Evolutionary conservation across 1,284 basidiomycete genomes (phyloP).

Genomic region (Apiotrichum montevideense): DNA sequence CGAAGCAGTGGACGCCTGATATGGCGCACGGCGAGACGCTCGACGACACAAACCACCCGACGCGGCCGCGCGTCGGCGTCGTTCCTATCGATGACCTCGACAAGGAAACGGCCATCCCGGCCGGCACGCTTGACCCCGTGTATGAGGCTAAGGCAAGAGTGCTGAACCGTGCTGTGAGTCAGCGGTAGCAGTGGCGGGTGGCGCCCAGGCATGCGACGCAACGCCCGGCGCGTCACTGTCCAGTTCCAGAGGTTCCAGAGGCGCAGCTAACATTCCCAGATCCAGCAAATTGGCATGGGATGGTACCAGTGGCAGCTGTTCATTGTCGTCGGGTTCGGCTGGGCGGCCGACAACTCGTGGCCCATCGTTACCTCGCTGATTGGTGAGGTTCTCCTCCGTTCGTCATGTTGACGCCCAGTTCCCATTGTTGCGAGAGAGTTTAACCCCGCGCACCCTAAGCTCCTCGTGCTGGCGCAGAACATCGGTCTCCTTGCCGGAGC

Average conservation of each 20-base stretch:
- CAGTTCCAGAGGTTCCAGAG: too few species aligned
- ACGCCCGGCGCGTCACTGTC: too few species aligned
- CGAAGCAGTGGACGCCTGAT: background rate
- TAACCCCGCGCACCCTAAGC: constrained; percentile 14
- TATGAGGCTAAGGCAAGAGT: constrained; percentile 39
- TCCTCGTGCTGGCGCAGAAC: constrained; percentile 32
- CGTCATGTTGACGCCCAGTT: constrained; percentile 21
- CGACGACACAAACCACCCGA: background rate
- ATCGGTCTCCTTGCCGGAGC: constrained; percentile 35
- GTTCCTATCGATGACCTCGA: constrained; percentile 1
- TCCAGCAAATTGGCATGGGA: constrained; percentile 56
- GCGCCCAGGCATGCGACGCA: too few species aligned
- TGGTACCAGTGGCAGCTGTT: constrained; percentile 60
- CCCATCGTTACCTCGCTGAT: constrained; percentile 26
- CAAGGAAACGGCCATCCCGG: constrained; percentile 5
- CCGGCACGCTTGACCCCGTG: constrained; percentile 28
- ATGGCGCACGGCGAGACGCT: background rate
- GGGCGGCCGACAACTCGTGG: constrained; percentile 47
- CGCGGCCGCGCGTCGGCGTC: background rate
- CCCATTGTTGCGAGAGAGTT: constrained; percentile 52
- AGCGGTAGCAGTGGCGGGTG: too few species aligned
- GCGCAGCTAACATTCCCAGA: constrained; percentile 7
- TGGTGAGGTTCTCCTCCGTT: background rate
- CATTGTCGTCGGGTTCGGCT: constrained; percentile 51
- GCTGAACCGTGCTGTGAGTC: constrained; percentile 32